These are phyloP conservation scores for Medicago lupulina DNA, from an alignment of 306 rosid species.

Conservation along the genomic window DNA sequence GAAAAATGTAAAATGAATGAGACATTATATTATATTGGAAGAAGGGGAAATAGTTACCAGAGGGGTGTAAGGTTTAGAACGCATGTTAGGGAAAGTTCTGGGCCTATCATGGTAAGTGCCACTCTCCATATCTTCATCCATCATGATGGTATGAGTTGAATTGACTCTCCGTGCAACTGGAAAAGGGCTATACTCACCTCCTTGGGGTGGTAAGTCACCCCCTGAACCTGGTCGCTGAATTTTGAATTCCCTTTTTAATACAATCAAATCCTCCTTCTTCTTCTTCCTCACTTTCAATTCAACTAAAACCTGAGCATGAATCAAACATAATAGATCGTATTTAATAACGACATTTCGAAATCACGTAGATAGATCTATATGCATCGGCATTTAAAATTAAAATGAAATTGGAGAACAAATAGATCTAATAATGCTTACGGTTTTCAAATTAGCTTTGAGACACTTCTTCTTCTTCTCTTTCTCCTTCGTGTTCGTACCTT, in stretches of 20 bases:
- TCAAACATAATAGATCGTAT: too few species aligned
- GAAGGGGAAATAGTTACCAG: too few species aligned
- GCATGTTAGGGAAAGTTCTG: constrained; percentile 92
- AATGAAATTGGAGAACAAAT: constrained; percentile 6
- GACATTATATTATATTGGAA: too few species aligned
- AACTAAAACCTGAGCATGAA: too few species aligned
- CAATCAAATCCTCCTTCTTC: too few species aligned
- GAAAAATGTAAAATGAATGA: too few species aligned
- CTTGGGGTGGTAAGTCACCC: constrained; percentile 95
- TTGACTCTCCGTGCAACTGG: constrained; percentile 74
- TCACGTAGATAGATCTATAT: background rate
- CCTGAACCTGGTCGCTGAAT: constrained; percentile 96
- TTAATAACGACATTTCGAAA: background rate
- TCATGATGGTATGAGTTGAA: constrained; percentile 63
- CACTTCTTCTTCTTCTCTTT: background rate
- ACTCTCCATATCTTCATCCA: constrained; percentile 76
- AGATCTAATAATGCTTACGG: constrained; percentile 48
- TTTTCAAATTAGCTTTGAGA: constrained; percentile 27
- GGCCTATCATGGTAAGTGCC: constrained; percentile 81
- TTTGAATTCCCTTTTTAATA: constrained; percentile 52
- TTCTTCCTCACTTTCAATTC: too few species aligned
- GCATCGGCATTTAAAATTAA: constrained; percentile 24
- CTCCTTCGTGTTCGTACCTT: background rate
- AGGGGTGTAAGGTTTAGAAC: constrained; percentile 81
- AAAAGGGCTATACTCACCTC: constrained; percentile 74